phyloP scores from a whole-genome alignment of 352 stramenopile genomes.

The Lagenidium sp. region DNA sequence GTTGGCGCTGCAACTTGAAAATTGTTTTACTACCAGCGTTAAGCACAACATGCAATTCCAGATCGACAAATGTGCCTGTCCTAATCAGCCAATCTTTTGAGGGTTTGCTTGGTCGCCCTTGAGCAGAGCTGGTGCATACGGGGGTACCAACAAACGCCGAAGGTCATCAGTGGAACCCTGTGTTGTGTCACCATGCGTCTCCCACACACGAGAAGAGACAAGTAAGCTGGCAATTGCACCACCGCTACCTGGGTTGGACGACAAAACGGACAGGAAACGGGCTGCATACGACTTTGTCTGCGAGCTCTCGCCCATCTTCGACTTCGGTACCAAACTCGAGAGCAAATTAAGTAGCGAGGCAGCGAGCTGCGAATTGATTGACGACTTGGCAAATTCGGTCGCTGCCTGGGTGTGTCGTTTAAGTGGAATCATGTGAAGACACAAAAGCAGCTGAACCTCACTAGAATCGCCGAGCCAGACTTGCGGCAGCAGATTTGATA shows the following conservation, averaged over 20 bases:
- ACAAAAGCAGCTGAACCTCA: conserved; percentile 77
- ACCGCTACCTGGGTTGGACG: conserved; percentile 75
- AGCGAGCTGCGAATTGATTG: conserved; percentile 72
- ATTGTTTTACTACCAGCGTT: too few species aligned
- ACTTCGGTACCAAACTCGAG: conserved; percentile 72
- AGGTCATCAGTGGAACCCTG: conserved; percentile 76
- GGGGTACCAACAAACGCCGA: conserved; percentile 58
- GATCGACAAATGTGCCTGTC: too few species aligned
- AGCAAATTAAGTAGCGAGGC: conserved; percentile 73
- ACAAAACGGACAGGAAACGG: conserved; percentile 74
- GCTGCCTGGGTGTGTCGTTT: conserved; percentile 82
- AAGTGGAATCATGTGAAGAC: conserved; percentile 82
- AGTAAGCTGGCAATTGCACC: conserved; percentile 74
- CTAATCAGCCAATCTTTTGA: conserved; percentile 72
- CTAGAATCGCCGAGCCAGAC: conserved; percentile 73
- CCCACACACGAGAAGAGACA: conserved; percentile 72
- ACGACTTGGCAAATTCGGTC: conserved; percentile 76
- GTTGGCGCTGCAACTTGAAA: too few species aligned
- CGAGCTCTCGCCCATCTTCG: conserved; percentile 66
- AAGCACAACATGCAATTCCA: too few species aligned
- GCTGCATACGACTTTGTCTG: conserved; percentile 79
- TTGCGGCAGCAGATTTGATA: conserved; percentile 61
- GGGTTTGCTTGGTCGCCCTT: conserved; percentile 76
- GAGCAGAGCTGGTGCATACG: conserved; percentile 63
- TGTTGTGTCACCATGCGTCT: conserved; percentile 74